These are phyloP conservation scores for Saccharata proteae DNA, from an alignment of 2,329 filamentous ascomycete species.

Conservation along the genomic window DNA sequence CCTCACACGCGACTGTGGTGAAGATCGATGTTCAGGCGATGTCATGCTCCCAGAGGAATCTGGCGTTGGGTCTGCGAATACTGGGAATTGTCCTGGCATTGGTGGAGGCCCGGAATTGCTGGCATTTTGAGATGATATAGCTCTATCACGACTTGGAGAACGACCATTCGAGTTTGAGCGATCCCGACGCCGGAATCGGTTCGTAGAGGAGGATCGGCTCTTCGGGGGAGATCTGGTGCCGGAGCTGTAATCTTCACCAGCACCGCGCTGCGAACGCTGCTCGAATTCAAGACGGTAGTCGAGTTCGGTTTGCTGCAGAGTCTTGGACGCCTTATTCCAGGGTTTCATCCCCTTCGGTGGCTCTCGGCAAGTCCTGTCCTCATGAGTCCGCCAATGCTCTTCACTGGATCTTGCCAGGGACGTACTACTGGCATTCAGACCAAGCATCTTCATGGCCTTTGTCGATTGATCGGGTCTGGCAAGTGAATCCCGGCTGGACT, in stretches of 20 bases:
- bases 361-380: too few relatives aligned
- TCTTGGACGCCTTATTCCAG: background rate
- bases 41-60: slow-evolving; percentile 1
- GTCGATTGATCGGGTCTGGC: slow-evolving; percentile 34
- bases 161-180: slow-evolving; percentile 45
- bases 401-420: slow-evolving; percentile 16
- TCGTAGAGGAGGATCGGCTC: slow-evolving; percentile 26
- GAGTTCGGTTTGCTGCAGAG: slow-evolving; percentile 1
- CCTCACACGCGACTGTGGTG: slow-evolving; percentile 20
- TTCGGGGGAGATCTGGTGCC: slow-evolving; percentile 15
- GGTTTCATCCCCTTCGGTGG: too few relatives aligned
- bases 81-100: slow-evolving; percentile 19
- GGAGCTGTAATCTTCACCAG: slow-evolving; percentile 22
- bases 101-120: too few relatives aligned
- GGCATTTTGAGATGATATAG: slow-evolving; percentile 20
- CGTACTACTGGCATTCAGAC: slow-evolving; percentile 33
- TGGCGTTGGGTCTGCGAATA: background rate
- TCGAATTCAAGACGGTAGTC: slow-evolving; percentile 22
- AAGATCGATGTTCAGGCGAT: slow-evolving; percentile 11
- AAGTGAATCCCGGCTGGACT: slow-evolving; percentile 57
- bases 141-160: slow-evolving; percentile 29
- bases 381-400: too few relatives aligned
- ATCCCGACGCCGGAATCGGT: slow-evolving; percentile 31
- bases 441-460: slow-evolving; percentile 52
- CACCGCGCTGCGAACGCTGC: slow-evolving; percentile 19